phyloP scores from a whole-genome alignment of 2,329 filamentous ascomycete species.

The Neodidymelliopsis sp. region DNA sequence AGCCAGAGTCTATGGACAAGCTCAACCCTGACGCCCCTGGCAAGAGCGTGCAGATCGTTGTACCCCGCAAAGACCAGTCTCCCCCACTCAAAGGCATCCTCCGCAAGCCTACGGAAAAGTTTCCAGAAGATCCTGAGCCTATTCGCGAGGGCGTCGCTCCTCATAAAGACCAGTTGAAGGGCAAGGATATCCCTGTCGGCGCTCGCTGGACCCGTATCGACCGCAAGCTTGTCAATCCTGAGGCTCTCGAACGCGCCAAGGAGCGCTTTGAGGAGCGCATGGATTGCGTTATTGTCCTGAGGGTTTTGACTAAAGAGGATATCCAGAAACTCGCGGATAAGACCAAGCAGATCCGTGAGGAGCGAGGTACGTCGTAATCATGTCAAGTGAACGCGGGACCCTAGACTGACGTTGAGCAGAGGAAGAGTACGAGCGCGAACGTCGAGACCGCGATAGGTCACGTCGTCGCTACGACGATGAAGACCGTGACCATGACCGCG shows the following conservation, averaged over 20 bases:
- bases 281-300: slow-evolving; percentile 90
- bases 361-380: slow-evolving; percentile 26
- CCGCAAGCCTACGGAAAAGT: slow-evolving; percentile 80
- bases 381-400: background rate
- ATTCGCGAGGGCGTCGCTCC: slow-evolving; percentile 90
- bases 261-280: slow-evolving; percentile 92
- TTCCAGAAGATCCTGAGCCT: slow-evolving; percentile 85
- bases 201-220: slow-evolving; percentile 95
- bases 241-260: slow-evolving; percentile 83
- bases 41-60: slow-evolving; percentile 66
- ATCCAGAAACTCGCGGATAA: slow-evolving; percentile 86
- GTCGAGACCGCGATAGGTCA: slow-evolving; percentile 36
- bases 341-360: slow-evolving; percentile 78
- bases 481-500: slow-evolving; percentile 30
- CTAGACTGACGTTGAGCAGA: slow-evolving; percentile 31
- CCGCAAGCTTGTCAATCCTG: slow-evolving; percentile 85
- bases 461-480: slow-evolving; percentile 43
- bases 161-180: slow-evolving; percentile 83
- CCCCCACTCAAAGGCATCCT: slow-evolving; percentile 78
- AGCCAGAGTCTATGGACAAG: slow-evolving; percentile 42
- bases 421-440: slow-evolving; percentile 44
- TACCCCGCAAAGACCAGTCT: slow-evolving; percentile 73
- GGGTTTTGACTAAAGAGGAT: slow-evolving; percentile 86
- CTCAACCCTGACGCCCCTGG: slow-evolving; percentile 28
- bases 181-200: slow-evolving; percentile 72